Evolutionary conservation across 768 basidiomycete species (phyloP).

Genomic region (Kwoniella bestiolae): DNA sequence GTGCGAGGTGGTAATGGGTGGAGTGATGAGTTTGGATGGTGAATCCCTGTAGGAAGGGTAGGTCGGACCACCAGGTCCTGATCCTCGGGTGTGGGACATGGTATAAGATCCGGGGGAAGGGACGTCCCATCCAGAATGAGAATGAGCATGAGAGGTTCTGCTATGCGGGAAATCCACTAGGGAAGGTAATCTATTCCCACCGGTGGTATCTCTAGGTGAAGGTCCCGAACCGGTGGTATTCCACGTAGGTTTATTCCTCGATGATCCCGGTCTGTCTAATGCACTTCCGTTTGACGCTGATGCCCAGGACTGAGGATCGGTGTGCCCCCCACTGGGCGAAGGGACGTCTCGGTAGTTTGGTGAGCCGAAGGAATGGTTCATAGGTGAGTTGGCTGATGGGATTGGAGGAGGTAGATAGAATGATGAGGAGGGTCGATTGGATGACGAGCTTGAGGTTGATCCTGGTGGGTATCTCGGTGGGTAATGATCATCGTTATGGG

Average conservation of each 20-base stretch:
- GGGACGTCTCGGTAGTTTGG: slow-evolving; percentile 26
- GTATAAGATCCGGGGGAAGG: slow-evolving; percentile 27
- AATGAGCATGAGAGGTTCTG: slow-evolving; percentile 9
- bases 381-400: slow-evolving; percentile 29
- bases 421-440: slow-evolving; percentile 16
- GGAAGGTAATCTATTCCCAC: slow-evolving; percentile 27
- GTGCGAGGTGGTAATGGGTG: slow-evolving; percentile 2
- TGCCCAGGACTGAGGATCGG: slow-evolving; percentile 38
- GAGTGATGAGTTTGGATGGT: slow-evolving; percentile 26
- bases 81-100: slow-evolving; percentile 21
- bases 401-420: slow-evolving; percentile 37
- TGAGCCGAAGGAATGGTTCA: slow-evolving; percentile 23
- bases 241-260: slow-evolving; percentile 14
- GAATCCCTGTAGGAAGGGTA: slow-evolving; percentile 12
- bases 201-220: slow-evolving; percentile 23
- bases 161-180: slow-evolving; percentile 28
- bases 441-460: background rate
- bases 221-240: slow-evolving; percentile 7
- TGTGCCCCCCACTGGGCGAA: slow-evolving; percentile 32
- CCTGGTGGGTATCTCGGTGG: slow-evolving; percentile 17
- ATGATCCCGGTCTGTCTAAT: slow-evolving; percentile 2
- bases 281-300: slow-evolving; percentile 1
- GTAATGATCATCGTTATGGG: slow-evolving; percentile 7
- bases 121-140: slow-evolving; percentile 25
- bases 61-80: slow-evolving; percentile 7